Base-by-base conservation (phyloP, 2,329 filamentous ascomycete genomes). In the Xylaria sp. region DNA sequence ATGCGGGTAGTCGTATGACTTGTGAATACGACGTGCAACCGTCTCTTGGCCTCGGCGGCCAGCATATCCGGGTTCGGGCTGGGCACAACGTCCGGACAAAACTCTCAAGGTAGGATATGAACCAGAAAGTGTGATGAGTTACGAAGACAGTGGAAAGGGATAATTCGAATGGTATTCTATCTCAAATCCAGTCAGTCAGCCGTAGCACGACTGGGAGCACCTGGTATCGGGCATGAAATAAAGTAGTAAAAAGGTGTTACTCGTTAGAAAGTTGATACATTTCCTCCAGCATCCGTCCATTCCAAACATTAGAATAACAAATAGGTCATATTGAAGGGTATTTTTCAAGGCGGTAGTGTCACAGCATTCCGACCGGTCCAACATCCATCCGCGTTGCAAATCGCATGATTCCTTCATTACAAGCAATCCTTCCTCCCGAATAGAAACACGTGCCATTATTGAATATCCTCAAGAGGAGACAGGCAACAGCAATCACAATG, bases 1-100 rank as follows among this genome's bases (percentile, higher is more conserved):
- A 46, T 46, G 42, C n/a, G 11, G 42, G 42, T 44, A 30, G n/a
- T 35, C 47, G 30, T 55, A 18, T 37, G 52, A 18, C 42, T 51
- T 6, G 55, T 56, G 46, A 61, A 63, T 54, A 63, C 61, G 61
- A 63, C 55, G 47, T 39, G 34, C 54, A 52, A 59, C 59, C 23
- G 57, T 18, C 1, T 56, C 61, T 61, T 63, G 47, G 61, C 61
- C 5, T 30, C 23, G 16, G 19, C 13, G n/a, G 9, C 49, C 37
- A 34, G 46, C 49, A 9, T 46, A 13, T 16, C 37, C 37, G 37
- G 13, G 37, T 42, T 30, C 23, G 23, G 23, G 23, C 23, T 30
- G 23, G 23, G 23, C 23, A 30, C 23, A 30, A 30, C 23, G 23
- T 30, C 23, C 23, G 23, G 23, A 42, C 37, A 10, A 13, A 42